Conservation (phyloP, 495 filamentous ascomycete species). For the Talaromyces liani region DNA sequence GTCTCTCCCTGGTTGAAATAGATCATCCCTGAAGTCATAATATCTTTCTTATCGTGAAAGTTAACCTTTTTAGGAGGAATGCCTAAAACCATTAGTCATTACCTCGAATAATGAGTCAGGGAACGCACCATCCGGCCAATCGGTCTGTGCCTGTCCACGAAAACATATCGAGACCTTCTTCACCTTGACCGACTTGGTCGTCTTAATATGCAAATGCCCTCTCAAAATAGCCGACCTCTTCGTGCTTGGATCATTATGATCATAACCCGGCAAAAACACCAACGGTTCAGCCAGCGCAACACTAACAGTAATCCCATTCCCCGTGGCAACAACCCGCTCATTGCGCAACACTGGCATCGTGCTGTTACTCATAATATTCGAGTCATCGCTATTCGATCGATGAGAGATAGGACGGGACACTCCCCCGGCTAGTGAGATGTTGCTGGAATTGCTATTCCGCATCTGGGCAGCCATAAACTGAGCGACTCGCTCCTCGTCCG, state of each 20-base stretch:
- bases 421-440: conserved; percentile 25
- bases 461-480: conserved; percentile 17
- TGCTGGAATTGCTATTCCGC: conserved; percentile 21
- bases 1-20: conserved; percentile 45
- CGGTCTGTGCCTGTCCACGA: conserved; percentile 76
- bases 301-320: conserved; percentile 63
- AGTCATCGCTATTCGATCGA: conserved; percentile 12
- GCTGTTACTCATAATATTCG: conserved; percentile 22
- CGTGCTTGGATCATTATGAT: conserved; percentile 62
- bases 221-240: conserved; percentile 77
- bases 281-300: conserved; percentile 82
- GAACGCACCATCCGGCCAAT: conserved; percentile 83
- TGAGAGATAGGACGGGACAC: conserved; percentile 20
- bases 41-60: conserved; percentile 66
- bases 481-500: conserved; percentile 23
- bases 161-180: conserved; percentile 89
- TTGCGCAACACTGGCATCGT: conserved; percentile 31
- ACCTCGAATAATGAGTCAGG: too few species aligned
- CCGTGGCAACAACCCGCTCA: conserved; percentile 66
- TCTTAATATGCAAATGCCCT: conserved; percentile 72
- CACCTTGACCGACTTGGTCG: conserved; percentile 88
- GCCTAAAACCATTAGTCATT: conserved; percentile 34
- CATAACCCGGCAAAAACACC: conserved; percentile 85
- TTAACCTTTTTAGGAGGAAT: conserved; percentile 78
- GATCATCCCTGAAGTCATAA: conserved; percentile 38